Evolutionary conservation across 202 grass and related monocot species (phyloP).

Genomic region (Sporobolus alterniflorus): DNA sequence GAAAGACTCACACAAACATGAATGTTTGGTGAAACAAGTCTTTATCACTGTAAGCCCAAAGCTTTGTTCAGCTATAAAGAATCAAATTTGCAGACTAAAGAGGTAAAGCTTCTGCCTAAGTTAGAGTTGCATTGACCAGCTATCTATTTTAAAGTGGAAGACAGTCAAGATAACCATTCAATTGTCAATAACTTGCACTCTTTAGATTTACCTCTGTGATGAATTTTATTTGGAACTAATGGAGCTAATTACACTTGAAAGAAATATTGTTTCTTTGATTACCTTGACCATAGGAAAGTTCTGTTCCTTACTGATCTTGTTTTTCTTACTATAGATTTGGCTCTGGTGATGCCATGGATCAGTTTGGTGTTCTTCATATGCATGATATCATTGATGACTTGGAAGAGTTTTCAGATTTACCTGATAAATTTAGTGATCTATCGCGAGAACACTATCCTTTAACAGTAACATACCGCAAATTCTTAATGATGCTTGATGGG

Average conservation of each 20-base stretch:
- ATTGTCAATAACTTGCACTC: background rate
- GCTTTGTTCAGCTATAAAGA: conserved; percentile 85
- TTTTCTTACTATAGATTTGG: conserved; percentile 49
- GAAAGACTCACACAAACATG: conserved; percentile 4
- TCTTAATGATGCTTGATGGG: conserved; percentile 94
- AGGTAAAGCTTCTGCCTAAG: conserved; percentile 37
- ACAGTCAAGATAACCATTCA: background rate
- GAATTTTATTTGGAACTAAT: background rate
- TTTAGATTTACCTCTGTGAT: background rate
- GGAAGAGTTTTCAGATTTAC: conserved; percentile 69
- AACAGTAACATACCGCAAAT: conserved; percentile 76
- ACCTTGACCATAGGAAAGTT: background rate
- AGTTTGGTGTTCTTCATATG: conserved; percentile 50
- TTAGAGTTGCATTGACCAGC: background rate
- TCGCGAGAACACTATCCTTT: conserved; percentile 56
- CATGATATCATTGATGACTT: conserved; percentile 59
- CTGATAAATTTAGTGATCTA: conserved; percentile 61
- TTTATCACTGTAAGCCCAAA: conserved; percentile 95
- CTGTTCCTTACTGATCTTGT: background rate
- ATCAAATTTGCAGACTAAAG: conserved; percentile 62
- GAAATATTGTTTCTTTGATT: background rate
- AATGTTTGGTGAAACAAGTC: conserved; percentile 68
- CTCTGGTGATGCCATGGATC: conserved; percentile 42
- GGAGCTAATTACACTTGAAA: background rate
- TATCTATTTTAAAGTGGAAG: background rate